These are phyloP conservation scores for Schizosaccharomyces pombe DNA, from an alignment of 805 yeast genomes.

Conservation along the genomic window DNA sequence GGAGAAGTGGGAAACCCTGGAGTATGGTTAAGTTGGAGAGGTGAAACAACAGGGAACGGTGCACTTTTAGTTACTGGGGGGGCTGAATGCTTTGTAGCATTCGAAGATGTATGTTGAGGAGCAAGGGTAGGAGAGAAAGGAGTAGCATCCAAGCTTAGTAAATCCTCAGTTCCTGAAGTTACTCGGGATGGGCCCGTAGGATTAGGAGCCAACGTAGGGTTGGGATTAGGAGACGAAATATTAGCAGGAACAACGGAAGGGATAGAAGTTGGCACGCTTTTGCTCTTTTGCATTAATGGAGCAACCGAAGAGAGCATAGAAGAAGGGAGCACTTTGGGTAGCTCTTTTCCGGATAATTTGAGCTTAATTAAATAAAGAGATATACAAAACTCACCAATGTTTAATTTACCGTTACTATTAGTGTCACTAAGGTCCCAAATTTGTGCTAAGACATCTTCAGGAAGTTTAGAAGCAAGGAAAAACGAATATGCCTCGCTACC, in stretches of 20 bases:
- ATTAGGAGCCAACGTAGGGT: too few relatives aligned
- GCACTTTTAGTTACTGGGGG: neutral
- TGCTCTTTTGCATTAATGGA: constrained; percentile 5
- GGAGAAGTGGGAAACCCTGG: neutral
- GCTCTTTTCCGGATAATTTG: constrained; percentile 45
- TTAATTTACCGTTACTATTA: constrained; percentile 61
- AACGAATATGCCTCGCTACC: constrained; percentile 73
- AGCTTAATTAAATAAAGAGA: constrained; percentile 85
- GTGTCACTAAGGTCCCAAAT: constrained; percentile 91
- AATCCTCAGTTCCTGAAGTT: constrained; percentile 35
- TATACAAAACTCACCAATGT: constrained; percentile 64
- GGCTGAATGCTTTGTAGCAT: neutral
- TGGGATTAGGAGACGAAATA: constrained; percentile 10
- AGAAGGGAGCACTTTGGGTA: constrained; percentile 54
- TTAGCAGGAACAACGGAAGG: constrained; percentile 10
- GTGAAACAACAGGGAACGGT: too few relatives aligned
- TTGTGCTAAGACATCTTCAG: constrained; percentile 62
- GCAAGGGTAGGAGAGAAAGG: neutral
- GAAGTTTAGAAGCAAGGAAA: constrained; percentile 64
- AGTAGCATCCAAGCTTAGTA: constrained; percentile 26
- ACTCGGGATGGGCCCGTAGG: neutral
- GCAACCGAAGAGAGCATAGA: constrained; percentile 22
- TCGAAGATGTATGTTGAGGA: neutral
- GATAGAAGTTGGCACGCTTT: constrained; percentile 14
- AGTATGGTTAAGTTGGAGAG: neutral